Base-by-base conservation (phyloP, 108 stramenopile species). In the Cyclostephanos invisitatus region DNA sequence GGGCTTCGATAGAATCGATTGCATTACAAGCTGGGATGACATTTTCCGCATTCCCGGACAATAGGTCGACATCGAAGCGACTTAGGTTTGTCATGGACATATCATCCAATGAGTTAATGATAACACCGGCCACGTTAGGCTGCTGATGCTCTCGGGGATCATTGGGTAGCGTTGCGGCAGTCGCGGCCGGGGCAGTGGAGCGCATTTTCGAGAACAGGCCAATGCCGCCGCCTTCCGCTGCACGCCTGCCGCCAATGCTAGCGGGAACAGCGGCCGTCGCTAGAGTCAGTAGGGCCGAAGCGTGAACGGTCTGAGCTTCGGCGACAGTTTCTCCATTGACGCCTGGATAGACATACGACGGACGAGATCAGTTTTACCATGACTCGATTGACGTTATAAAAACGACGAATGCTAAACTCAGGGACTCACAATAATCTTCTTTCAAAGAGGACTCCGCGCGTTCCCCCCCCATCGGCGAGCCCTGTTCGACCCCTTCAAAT, bases 151-250 rank as follows among this genome's bases (percentile, higher is more conserved):
- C 55, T 25, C 36, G 21, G 15, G 25, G 56, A 32, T 10, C n/a
- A 61, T 18, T 58, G 46, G 68, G 24, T 24, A 9, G 35, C 7
- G 51, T 10, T 6, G 51, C 42, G 22, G 38, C 42, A 27, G 56
- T 40, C 5, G 12, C 20, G 44, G 56, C 35, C 2, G 68, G 25
- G 37, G 46, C 38, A 37, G 22, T 17, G 15, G 27, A 24, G 44
- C 68, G 68, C 27, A 44, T 46, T 42, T 69, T 69, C 24, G 57
- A 56, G 46, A 69, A 69, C 24, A 69, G 20, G 25, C 68, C 68
- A 59, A 69, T 69, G 40, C 68, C 68, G 46, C 50, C 40, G 40
- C 67, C 55, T n/a, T 60, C 28, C 24, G 56, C 22, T 53, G 24
- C 18, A 53, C 24, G 0, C 22, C 53, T 8, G 25, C 64, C 22